Evolutionary conservation across 2,329 filamentous ascomycete genomes (phyloP).

Genomic region (Fusarium coicis): DNA sequence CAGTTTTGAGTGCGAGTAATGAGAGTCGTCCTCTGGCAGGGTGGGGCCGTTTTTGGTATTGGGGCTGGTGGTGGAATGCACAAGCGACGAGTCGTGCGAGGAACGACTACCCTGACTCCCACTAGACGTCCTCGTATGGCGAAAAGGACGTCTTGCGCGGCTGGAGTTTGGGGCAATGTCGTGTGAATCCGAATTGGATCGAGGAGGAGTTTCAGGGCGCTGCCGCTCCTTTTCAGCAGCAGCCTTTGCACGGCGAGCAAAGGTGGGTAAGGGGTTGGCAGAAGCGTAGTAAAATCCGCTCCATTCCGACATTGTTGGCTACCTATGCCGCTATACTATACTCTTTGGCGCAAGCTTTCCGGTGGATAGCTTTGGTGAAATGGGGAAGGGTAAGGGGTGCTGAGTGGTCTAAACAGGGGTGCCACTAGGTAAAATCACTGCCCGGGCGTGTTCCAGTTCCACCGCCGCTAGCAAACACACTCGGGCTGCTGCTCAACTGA

Average conservation of each 20-base stretch:
- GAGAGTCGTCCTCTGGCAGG: constrained; percentile 36
- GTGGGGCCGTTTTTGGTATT: constrained; percentile 42
- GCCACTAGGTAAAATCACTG: constrained; percentile 29
- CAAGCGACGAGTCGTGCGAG: constrained; percentile 44
- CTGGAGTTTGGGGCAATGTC: constrained; percentile 23
- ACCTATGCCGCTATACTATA: constrained; percentile 12
- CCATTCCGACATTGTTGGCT: constrained; percentile 48
- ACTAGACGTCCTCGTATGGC: constrained; percentile 41
- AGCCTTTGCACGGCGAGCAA: constrained; percentile 36
- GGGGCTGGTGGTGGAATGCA: constrained; percentile 41
- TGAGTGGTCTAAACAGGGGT: constrained; percentile 37
- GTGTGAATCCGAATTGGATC: constrained; percentile 33
- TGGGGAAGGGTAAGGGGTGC: constrained; percentile 24
- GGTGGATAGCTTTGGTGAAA: constrained; percentile 25
- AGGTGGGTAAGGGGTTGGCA: constrained; percentile 47
- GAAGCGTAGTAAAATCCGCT: constrained; percentile 46
- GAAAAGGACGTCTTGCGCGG: constrained; percentile 34
- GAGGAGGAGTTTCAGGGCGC: constrained; percentile 37
- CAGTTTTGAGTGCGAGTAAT: constrained; percentile 32
- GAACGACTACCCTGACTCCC: constrained; percentile 44
- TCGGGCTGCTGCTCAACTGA: neutral
- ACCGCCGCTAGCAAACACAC: constrained; percentile 23
- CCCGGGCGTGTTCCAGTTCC: constrained; percentile 6
- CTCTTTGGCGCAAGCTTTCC: constrained; percentile 42
- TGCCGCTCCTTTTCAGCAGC: constrained; percentile 46